Base-by-base conservation (phyloP, 805 yeast genomes). In the Myxozyma nipponensis region DNA sequence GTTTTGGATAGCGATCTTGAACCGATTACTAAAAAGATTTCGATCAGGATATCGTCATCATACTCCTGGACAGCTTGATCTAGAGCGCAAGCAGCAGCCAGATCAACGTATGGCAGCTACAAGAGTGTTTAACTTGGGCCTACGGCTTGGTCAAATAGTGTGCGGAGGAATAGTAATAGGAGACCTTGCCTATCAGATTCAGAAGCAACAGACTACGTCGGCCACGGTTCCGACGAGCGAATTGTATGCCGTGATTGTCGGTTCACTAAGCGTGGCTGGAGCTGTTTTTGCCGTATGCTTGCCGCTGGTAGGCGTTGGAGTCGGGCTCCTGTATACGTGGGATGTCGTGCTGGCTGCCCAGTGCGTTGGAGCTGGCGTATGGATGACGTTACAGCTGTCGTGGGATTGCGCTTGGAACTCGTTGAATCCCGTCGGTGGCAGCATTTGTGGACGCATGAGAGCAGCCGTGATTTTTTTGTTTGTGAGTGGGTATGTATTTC, bases 381-480 rank as follows among this genome's bases (percentile, higher is more conserved):
- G 50, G 35, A 32, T 45, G 5, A 32, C 50, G 19, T 10, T 18
- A 15, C 24, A 50, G 13, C 21, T 44, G n/a, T 28, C 49, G 2
- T 37, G 49, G 39, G 17, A 32, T 6, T 56, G 60, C 46, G 25
- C 42, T 4, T 55, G 57, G 59, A 21, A 42, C 18, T 26, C 32
- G 4, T 37, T 52, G 25, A 50, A 55, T 42, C 59, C 59, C 10
- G 52, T 53, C 28, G 28, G 38, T 7, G 21, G 32, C 3, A 24
- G 39, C 28, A 10, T n/a, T 4, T 54, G 60, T 38, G 36, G 42
- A 10, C 28, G 59, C 18, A 36, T 56, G 30, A 18, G 57, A n/a
- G 56, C 58, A 2, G 49, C 50, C n/a, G 7, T 54, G 28, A 39
- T 42, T 7, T 54, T 56, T 30, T 32, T 38, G 19, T 30, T 56